Conservation (phyloP, 164 flowering plant species). For the Magnolia kwangsiensis region DNA sequence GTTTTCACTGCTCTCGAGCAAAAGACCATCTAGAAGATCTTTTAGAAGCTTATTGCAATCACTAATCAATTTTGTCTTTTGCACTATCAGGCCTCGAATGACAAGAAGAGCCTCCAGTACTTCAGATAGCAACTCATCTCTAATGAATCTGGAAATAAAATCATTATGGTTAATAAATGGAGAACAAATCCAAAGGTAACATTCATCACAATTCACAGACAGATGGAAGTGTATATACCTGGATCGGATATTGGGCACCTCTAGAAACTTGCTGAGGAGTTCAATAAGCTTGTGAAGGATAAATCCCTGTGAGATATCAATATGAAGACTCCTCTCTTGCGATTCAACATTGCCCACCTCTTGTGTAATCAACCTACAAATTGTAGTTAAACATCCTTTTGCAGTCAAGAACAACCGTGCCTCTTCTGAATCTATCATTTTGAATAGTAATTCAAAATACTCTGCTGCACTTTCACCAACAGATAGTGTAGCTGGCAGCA, state of each 20-base stretch:
- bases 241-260: slow-evolving; percentile 79
- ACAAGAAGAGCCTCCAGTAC: slow-evolving; percentile 93
- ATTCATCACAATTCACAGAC: not conserved
- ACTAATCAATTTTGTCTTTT: slow-evolving; percentile 92
- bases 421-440: slow-evolving; percentile 92
- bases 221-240: slow-evolving; percentile 43
- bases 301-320: slow-evolving; percentile 98
- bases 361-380: slow-evolving; percentile 74
- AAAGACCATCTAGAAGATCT: slow-evolving; percentile 89
- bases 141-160: slow-evolving; percentile 69
- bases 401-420: slow-evolving; percentile 92
- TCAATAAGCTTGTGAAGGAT: slow-evolving; percentile 96
- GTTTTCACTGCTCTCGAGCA: slow-evolving; percentile 93
- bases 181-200: not conserved
- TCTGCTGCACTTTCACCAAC: slow-evolving; percentile 98
- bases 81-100: slow-evolving; percentile 89
- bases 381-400: slow-evolving; percentile 61
- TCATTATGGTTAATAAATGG: slow-evolving; percentile 1
- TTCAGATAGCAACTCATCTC: slow-evolving; percentile 74
- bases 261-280: slow-evolving; percentile 92
- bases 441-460: slow-evolving; percentile 89
- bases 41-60: slow-evolving; percentile 91
- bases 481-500: slow-evolving; percentile 87
- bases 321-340: slow-evolving; percentile 86
- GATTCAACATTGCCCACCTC: slow-evolving; percentile 83